Percentiles rank a stretch among this genome's conserved stretches.
Evolutionary conservation across 768 basidiomycete species (phyloP).

Genomic region (Mycena rebaudengoi): DNA sequence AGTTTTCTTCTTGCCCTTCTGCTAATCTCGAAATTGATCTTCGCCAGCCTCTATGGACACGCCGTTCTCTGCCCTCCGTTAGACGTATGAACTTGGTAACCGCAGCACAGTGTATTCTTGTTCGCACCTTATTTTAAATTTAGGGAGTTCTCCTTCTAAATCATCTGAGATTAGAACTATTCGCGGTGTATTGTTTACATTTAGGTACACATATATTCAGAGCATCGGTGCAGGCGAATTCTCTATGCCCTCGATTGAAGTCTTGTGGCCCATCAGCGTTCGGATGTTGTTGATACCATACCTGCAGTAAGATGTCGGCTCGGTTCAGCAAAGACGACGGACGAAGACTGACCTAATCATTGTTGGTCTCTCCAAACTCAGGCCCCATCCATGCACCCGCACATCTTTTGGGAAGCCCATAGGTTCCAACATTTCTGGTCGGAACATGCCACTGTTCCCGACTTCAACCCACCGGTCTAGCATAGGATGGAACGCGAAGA

Average conservation of each 20-base stretch:
- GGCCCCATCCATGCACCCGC: slow-evolving; percentile 96
- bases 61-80: too few relatives aligned
- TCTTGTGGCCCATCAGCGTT: slow-evolving; percentile 97
- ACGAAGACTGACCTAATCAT: slow-evolving; percentile 87
- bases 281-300: slow-evolving; percentile 98
- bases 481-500: slow-evolving; percentile 97
- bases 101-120: too few relatives aligned
- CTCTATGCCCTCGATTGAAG: slow-evolving; percentile 88
- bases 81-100: too few relatives aligned
- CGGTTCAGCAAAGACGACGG: not conserved
- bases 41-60: too few relatives aligned
- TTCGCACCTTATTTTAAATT: too few relatives aligned
- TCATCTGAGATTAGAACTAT: slow-evolving; percentile 10
- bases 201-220: slow-evolving; percentile 53
- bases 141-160: too few relatives aligned
- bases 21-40: too few relatives aligned
- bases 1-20: too few relatives aligned
- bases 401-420: slow-evolving; percentile 99
- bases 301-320: slow-evolving; percentile 47
- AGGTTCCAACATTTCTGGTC: slow-evolving; percentile 98
- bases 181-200: slow-evolving; percentile 10
- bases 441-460: slow-evolving; percentile 99
- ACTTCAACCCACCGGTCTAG: slow-evolving; percentile 97
- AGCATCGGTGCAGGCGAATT: slow-evolving; percentile 92
- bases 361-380: slow-evolving; percentile 93